phyloP scores from a whole-genome alignment of 2,329 filamentous ascomycete species.

The Phyllosticta capitalensis region DNA sequence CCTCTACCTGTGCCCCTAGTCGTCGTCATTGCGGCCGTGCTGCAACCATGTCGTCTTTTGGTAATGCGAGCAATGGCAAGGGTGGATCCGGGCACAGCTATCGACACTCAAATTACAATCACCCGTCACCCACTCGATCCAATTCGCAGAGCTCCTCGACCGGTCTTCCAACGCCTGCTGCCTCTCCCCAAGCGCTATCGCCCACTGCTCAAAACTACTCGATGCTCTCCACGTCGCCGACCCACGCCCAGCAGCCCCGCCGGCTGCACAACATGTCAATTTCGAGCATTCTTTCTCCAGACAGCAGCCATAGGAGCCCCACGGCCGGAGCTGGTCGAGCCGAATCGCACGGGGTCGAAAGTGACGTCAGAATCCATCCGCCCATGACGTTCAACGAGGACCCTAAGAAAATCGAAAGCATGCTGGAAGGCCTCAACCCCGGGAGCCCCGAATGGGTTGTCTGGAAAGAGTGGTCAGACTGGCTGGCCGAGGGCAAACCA shows the following conservation, averaged over 20 bases:
- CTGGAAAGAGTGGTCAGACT: slow-evolving; percentile 10
- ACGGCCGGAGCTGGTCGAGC: background rate
- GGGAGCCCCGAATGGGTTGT: slow-evolving; percentile 8
- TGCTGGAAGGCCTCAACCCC: slow-evolving; percentile 6
- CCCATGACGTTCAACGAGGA: slow-evolving; percentile 3
- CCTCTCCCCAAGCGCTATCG: slow-evolving; percentile 3
- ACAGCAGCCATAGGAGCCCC: background rate
- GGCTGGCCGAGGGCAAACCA: slow-evolving; percentile 1
- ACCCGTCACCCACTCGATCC: background rate
- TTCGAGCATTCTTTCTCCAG: slow-evolving; percentile 7
- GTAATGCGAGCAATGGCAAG: background rate
- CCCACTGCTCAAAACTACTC: background rate
- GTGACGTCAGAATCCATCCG: background rate
- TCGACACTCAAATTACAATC: slow-evolving; percentile 2
- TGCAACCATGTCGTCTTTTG: background rate
- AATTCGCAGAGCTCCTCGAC: background rate
- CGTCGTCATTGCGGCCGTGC: background rate
- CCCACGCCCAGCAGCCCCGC: background rate
- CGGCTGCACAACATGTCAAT: slow-evolving; percentile 11
- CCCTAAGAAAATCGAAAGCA: slow-evolving; percentile 6
- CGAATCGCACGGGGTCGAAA: background rate
- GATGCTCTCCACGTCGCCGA: background rate
- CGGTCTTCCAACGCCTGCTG: slow-evolving; percentile 9
- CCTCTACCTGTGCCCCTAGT: slow-evolving; percentile 1
- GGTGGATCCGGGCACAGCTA: background rate